Evolutionary conservation across 2,329 filamentous ascomycete genomes (phyloP).

Genomic region (Fusarium sambucinum): DNA sequence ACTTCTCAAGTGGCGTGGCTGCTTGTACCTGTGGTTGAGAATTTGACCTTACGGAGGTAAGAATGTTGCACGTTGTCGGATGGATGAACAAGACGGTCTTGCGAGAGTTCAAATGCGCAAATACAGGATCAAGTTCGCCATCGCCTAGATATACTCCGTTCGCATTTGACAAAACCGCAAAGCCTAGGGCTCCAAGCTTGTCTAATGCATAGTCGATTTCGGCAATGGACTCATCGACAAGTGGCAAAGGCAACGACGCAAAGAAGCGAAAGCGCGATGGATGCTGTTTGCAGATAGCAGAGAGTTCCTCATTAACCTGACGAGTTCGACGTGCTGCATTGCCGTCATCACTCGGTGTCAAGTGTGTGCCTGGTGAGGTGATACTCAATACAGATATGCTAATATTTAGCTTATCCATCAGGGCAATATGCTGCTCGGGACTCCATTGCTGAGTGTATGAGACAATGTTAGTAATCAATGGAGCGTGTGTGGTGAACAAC

Average conservation of each 20-base stretch:
- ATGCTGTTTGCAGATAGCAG: neutral
- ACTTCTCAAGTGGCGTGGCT: neutral
- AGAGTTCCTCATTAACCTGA: neutral
- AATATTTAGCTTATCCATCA: conserved; percentile 2
- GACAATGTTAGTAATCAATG: too few species aligned
- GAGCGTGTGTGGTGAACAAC: too few species aligned
- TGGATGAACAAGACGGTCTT: conserved; percentile 11
- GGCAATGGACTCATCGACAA: neutral
- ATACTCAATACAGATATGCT: conserved; percentile 3
- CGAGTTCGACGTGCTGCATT: neutral
- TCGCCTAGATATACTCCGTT: conserved; percentile 11
- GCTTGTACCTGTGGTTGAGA: too few species aligned
- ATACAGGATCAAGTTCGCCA: neutral
- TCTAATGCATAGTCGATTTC: conserved; percentile 12
- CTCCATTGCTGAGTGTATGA: too few species aligned
- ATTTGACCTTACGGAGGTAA: neutral
- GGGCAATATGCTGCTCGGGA: neutral
- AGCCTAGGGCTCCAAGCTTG: neutral
- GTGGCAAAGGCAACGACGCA: conserved; percentile 9
- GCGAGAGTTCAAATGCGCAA: neutral
- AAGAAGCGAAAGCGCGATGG: conserved; percentile 2
- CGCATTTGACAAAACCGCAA: conserved; percentile 5
- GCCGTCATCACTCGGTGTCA: neutral
- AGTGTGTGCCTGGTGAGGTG: neutral
- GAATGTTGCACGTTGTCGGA: conserved; percentile 6